A percentile compares a stretch with the other conserved stretches of the same genome.
Conservation (phyloP, 1,284 basidiomycete species). For the Pseudozyma pruni region DNA sequence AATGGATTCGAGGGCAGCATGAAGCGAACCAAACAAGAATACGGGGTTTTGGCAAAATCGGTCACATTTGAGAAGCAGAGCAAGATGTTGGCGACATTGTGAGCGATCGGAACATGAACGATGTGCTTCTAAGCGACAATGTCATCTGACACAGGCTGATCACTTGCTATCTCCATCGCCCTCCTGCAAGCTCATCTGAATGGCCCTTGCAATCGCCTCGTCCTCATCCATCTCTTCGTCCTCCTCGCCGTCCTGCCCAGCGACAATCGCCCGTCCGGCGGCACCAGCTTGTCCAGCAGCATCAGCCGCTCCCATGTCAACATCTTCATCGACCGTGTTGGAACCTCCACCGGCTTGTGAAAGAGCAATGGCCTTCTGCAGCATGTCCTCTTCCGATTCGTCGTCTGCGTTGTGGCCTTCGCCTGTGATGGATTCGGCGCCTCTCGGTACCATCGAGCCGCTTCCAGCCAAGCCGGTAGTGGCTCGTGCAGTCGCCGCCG, state of each 20-base stretch:
- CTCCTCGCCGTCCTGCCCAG: conserved; percentile 58
- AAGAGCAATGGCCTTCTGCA: conserved; percentile 59
- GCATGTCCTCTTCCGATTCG: conserved; percentile 61
- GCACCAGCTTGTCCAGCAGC: no score
- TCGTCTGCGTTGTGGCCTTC: conserved; percentile 52
- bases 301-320: conserved; percentile 54
- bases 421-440: conserved; percentile 60
- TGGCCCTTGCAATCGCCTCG: conserved; percentile 66
- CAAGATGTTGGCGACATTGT: background rate
- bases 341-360: conserved; percentile 43
- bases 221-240: conserved; percentile 68
- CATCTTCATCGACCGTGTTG: conserved; percentile 48
- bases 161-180: conserved; percentile 42
- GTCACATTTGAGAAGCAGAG: conserved; percentile 3
- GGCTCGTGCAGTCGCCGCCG: conserved; percentile 14
- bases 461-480: conserved; percentile 45
- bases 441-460: conserved; percentile 59
- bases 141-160: background rate
- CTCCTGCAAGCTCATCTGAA: conserved; percentile 65
- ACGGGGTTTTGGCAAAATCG: background rate
- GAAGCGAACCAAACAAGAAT: no score
- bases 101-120: background rate
- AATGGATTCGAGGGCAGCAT: no score
- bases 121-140: no score
- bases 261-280: conserved; percentile 44